Evolutionary conservation across 2,329 filamentous ascomycete species (phyloP).

Genomic region (Chrysoporthe deuterocubensis): DNA sequence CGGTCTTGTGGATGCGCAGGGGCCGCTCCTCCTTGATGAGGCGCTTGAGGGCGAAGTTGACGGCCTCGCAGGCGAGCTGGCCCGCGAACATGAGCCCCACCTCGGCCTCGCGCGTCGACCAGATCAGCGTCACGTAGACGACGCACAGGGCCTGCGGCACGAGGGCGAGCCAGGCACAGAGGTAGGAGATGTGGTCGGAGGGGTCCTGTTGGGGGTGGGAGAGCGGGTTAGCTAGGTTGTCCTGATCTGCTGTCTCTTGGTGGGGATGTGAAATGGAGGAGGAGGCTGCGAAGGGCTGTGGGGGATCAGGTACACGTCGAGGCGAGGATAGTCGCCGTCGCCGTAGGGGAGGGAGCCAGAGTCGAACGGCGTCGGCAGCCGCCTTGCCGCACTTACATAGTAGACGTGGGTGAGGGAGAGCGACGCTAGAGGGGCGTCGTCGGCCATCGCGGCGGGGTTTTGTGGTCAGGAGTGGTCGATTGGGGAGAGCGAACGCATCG

Average conservation of each 20-base stretch:
- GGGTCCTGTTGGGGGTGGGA: slow-evolving; percentile 67
- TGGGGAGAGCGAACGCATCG: slow-evolving; percentile 6
- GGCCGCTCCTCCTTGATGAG: slow-evolving; percentile 92
- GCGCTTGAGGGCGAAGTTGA: slow-evolving; percentile 90
- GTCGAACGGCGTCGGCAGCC: no score
- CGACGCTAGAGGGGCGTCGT: slow-evolving; percentile 72
- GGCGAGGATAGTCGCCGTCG: no score
- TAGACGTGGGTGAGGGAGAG: slow-evolving; percentile 94
- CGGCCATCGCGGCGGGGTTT: slow-evolving; percentile 39
- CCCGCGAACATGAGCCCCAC: slow-evolving; percentile 88
- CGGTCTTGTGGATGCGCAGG: slow-evolving; percentile 72
- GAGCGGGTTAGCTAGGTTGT: slow-evolving; percentile 17
- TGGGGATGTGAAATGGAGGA: slow-evolving; percentile 2
- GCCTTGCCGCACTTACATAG: slow-evolving; percentile 67
- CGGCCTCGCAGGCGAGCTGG: slow-evolving; percentile 86
- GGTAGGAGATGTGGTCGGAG: slow-evolving; percentile 78
- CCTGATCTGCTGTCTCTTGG: background rate
- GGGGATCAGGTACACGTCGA: no score
- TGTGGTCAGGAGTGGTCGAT: background rate
- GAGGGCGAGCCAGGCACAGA: slow-evolving; percentile 92
- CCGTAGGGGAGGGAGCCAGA: no score
- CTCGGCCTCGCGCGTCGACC: slow-evolving; percentile 89
- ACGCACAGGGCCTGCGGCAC: slow-evolving; percentile 90
- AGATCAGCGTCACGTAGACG: slow-evolving; percentile 86
- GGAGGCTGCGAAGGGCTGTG: no score